phyloP scores from a whole-genome alignment of 306 rosid species.

The Cucumis sativus region DNA sequence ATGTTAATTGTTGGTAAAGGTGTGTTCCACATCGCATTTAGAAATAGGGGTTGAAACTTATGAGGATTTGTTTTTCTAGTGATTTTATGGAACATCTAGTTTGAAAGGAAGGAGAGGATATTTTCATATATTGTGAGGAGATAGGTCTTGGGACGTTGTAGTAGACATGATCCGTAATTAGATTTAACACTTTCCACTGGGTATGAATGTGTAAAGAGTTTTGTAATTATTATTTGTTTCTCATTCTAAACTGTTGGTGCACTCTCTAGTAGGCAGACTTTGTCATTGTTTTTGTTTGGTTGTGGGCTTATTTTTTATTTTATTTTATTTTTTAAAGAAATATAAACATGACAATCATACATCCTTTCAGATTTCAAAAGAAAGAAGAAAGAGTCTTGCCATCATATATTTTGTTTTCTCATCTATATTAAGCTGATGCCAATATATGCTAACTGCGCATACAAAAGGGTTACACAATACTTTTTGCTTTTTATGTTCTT shows the following conservation, averaged over 20 bases:
- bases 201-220: not conserved
- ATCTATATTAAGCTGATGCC: not conserved
- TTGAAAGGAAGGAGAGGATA: not conserved
- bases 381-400: not conserved
- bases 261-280: not conserved
- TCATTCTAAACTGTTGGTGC: not conserved
- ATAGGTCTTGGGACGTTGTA: not conserved
- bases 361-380: not conserved
- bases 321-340: not conserved
- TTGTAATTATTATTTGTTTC: not conserved
- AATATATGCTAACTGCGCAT: not conserved
- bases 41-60: not conserved
- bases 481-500: constrained; percentile 4
- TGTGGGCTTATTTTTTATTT: not conserved
- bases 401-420: not conserved
- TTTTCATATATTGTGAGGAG: not conserved
- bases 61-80: not conserved
- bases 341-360: not conserved
- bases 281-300: not conserved
- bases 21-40: too few species aligned
- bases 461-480: not conserved
- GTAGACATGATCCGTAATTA: not conserved
- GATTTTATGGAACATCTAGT: too few species aligned
- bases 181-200: not conserved
- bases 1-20: not conserved